Evolutionary conservation across 73 alveolate species (phyloP).

Genomic region (Paramecium tetraurelia): DNA sequence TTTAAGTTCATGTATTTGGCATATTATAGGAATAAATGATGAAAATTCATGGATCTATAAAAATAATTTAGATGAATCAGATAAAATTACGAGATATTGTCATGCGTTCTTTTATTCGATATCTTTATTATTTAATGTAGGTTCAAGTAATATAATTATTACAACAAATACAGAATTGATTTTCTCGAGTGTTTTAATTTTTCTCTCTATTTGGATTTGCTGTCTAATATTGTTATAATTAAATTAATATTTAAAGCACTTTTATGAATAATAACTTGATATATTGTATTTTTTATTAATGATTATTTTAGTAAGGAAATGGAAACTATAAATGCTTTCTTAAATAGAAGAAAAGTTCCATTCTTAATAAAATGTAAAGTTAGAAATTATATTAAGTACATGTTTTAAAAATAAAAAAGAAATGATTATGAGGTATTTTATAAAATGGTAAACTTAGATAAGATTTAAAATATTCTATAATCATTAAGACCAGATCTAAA

Average conservation of each 20-base stretch:
- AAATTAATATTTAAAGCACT: neutral
- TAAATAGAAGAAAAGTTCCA: neutral
- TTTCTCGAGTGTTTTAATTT: neutral
- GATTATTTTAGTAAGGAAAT: neutral
- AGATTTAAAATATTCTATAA: neutral
- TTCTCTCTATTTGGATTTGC: neutral
- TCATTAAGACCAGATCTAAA: neutral
- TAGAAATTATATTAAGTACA: neutral
- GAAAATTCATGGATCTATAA: neutral
- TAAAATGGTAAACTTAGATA: neutral
- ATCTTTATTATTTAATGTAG: neutral
- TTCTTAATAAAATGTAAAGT: neutral
- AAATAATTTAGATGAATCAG: neutral
- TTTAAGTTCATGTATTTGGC: conserved; percentile 1
- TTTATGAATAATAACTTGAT: neutral
- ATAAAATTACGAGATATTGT: neutral
- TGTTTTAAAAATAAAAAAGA: neutral
- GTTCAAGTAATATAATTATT: neutral
- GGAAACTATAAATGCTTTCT: neutral
- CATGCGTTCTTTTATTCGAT: neutral
- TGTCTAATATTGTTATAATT: neutral
- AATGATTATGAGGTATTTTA: neutral
- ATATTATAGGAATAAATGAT: neutral
- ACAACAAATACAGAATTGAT: neutral
- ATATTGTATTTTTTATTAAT: neutral